Percentiles rank a stretch among this genome's conserved stretches.
These are phyloP conservation scores for Plasmopara viticola DNA, from an alignment of 352 stramenopile genomes.

Conservation along the genomic window DNA sequence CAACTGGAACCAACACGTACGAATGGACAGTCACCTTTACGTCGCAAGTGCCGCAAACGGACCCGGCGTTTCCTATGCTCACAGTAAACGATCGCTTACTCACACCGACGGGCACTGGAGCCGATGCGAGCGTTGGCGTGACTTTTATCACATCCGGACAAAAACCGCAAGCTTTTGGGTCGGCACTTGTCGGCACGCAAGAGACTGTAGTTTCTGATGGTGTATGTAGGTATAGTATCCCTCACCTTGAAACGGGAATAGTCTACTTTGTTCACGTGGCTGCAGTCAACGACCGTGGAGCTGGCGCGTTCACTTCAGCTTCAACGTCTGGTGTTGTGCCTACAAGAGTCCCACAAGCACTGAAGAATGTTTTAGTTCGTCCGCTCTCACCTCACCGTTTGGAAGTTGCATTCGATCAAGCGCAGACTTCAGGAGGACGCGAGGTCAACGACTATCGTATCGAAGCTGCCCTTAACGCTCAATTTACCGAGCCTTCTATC, in stretches of 20 bases:
- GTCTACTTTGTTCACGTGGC: constrained; percentile 79
- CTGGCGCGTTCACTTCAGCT: constrained; percentile 44
- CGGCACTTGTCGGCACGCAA: constrained; percentile 19
- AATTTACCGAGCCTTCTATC: constrained; percentile 12
- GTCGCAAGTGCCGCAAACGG: constrained; percentile 35
- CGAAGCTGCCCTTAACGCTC: constrained; percentile 21
- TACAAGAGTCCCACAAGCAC: constrained; percentile 40
- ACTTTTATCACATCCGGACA: constrained; percentile 21
- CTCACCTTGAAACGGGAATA: constrained; percentile 39
- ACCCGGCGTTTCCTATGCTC: constrained; percentile 30
- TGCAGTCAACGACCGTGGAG: constrained; percentile 77
- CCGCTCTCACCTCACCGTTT: constrained; percentile 34
- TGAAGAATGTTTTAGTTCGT: constrained; percentile 39
- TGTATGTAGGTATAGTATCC: constrained; percentile 47
- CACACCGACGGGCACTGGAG: constrained; percentile 8
- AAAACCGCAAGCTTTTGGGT: constrained; percentile 32
- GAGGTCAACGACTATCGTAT: constrained; percentile 53
- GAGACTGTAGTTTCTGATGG: constrained; percentile 2
- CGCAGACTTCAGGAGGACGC: constrained; percentile 44
- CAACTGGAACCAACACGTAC: constrained; percentile 55
- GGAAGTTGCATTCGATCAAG: constrained; percentile 58
- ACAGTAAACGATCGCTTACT: constrained; percentile 50
- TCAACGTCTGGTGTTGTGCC: constrained; percentile 23
- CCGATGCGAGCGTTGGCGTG: constrained; percentile 23
- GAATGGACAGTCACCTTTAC: constrained; percentile 89